Base-by-base conservation (phyloP, 192 early-diverging fungal species). In the Linnemannia hyalina region DNA sequence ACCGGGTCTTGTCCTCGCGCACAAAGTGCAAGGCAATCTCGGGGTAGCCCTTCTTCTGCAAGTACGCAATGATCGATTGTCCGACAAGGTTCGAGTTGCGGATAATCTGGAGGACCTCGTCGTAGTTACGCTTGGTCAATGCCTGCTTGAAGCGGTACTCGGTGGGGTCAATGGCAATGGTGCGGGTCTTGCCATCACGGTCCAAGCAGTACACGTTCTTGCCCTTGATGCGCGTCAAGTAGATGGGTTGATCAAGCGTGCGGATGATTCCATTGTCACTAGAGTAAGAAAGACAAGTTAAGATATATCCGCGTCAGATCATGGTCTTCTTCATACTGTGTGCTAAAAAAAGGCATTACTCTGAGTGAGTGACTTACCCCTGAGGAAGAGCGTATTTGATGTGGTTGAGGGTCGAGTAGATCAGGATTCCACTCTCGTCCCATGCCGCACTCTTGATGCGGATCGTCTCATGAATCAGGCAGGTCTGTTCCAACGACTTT, bases 21-120 rank as follows among this genome's bases (percentile, higher is more conserved):
- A 99, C 98, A 94, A 99, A 99, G 88, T 99, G 97, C 57, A 99
- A 91, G 9, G 99, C 99, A 89, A 99, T 96, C 92, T 99, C 99
- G 0, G 99, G 97, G 87, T 99, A 99, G 0, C 99, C 99, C 89
- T 99, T 99, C 94, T 99, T 99, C 88, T 99, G 98, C 77, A 99
- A 88, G 88, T 99, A 99, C 1, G 98, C 97, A 89, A 99, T 99
- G 88, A 99, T 99, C 29, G 97, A 96, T 86, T 99, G 99, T 8
- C 99, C 99, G 11, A 99, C 97, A 63, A 99, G 89, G 89, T 99
- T 99, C 10, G 96, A 97, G 76, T 93, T 98, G 69, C 96, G 95
- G 85, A 99, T 99, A 77, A 99, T 97, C 81, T 96, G 93, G 70
- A 99, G 91, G 1, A 99, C 99, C 84, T 99, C 96, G 75, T 98